A percentile compares a stretch with the other conserved stretches of the same genome.
Evolutionary conservation across 257 asterid species (phyloP).

Genomic region (Solanum okadae): DNA sequence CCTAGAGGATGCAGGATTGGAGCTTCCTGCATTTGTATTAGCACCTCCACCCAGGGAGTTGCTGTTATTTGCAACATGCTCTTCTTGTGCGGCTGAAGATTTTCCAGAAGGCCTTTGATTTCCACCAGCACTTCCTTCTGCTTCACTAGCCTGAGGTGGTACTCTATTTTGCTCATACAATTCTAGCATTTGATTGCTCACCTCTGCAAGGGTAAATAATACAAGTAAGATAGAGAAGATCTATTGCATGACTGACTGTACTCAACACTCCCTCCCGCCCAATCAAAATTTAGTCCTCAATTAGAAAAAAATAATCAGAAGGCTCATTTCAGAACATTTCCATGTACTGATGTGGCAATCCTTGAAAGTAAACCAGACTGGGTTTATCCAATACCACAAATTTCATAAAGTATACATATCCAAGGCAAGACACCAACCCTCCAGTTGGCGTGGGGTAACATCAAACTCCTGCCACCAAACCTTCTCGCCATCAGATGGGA

Average conservation of each 20-base stretch:
- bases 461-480: slow-evolving; percentile 99
- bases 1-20: slow-evolving; percentile 34
- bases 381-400: slow-evolving; percentile 10
- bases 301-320: neutral
- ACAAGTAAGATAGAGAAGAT: neutral
- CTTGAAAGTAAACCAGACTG: neutral
- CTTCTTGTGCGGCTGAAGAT: slow-evolving; percentile 36
- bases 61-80: slow-evolving; percentile 18
- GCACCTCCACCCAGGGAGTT: slow-evolving; percentile 37
- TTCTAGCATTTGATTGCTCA: slow-evolving; percentile 93
- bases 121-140: slow-evolving; percentile 69
- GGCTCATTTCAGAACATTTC: neutral
- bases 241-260: neutral
- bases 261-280: neutral
- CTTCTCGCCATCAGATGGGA: slow-evolving; percentile 91
- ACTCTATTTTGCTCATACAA: slow-evolving; percentile 65
- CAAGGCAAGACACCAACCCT: slow-evolving; percentile 69
- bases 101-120: slow-evolving; percentile 44
- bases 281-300: neutral
- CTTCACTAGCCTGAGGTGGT: slow-evolving; percentile 69
- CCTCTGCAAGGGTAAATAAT: slow-evolving; percentile 56
- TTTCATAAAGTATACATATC: slow-evolving; percentile 6
- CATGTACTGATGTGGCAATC: neutral
- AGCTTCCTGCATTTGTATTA: slow-evolving; percentile 32
- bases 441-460: slow-evolving; percentile 99